Conservation (phyloP, 176 grass and related monocot species). For the Triticum turgidum region DNA sequence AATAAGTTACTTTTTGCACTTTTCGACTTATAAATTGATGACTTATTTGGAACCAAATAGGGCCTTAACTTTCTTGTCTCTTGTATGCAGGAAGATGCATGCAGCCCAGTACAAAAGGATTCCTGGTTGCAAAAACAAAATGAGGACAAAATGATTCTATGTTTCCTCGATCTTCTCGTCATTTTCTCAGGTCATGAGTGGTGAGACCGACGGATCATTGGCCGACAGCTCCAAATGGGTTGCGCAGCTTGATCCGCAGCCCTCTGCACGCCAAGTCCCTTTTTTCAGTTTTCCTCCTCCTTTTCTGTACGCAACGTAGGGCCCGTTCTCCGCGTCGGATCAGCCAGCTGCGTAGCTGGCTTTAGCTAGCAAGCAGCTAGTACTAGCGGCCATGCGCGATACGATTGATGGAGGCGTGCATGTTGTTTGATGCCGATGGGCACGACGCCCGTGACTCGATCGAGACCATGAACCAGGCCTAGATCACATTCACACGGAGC, state of each 20-base stretch:
- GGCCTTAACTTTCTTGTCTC: conserved; percentile 5
- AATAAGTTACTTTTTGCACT: too few relatives aligned
- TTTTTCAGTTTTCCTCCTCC: neutral
- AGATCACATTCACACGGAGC: neutral
- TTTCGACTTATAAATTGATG: too few relatives aligned
- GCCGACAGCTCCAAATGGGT: conserved; percentile 33
- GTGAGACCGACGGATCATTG: neutral
- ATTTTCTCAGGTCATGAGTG: neutral
- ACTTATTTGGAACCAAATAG: too few relatives aligned
- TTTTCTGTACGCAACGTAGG: neutral
- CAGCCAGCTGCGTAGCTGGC: neutral
- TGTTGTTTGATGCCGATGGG: conserved; percentile 30
- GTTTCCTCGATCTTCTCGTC: neutral
- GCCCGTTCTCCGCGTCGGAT: conserved; percentile 29
- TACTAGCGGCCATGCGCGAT: neutral
- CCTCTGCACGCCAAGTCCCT: neutral
- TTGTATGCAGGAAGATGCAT: conserved; percentile 1
- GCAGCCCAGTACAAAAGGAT: conserved; percentile 15
- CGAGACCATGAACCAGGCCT: neutral
- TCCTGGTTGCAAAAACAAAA: neutral
- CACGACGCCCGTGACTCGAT: conserved; percentile 26
- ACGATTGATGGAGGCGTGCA: neutral
- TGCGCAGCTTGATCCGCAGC: neutral
- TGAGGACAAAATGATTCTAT: conserved; percentile 20
- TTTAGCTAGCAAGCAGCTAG: neutral